A percentile compares a stretch with the other conserved stretches of the same genome.
phyloP scores from a whole-genome alignment of 352 stramenopile species.

The Pythium aristosporum region DNA sequence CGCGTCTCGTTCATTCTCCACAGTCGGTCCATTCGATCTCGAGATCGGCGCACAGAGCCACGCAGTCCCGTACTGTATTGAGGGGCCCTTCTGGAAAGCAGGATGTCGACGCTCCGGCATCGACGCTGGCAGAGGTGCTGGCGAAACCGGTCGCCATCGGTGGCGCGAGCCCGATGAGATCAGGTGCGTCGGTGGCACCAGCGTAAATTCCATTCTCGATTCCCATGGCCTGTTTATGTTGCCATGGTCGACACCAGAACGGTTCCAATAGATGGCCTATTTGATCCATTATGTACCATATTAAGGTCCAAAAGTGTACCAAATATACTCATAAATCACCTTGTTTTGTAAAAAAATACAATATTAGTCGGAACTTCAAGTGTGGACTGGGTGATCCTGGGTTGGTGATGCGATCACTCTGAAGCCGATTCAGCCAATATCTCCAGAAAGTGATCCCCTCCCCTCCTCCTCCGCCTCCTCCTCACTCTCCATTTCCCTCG shows the following conservation, averaged over 20 bases:
- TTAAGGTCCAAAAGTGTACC: background rate
- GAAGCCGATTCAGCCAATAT: slow-evolving; percentile 13
- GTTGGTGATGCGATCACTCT: background rate
- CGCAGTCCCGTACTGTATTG: background rate
- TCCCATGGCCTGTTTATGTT: slow-evolving; percentile 6
- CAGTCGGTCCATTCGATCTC: too few relatives aligned
- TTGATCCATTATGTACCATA: background rate
- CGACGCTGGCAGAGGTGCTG: background rate
- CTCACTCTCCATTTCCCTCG: slow-evolving; percentile 10
- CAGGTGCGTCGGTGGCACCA: background rate
- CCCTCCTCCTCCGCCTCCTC: background rate
- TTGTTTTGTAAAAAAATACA: background rate
- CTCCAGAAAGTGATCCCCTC: background rate
- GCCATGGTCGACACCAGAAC: slow-evolving; percentile 7
- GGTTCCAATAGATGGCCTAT: background rate
- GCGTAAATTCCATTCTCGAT: slow-evolving; percentile 7
- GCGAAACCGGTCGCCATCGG: background rate
- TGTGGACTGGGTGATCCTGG: background rate
- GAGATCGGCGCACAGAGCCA: slow-evolving; percentile 1
- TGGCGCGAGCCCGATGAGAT: background rate
- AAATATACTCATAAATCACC: background rate
- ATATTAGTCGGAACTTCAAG: slow-evolving; percentile 4
- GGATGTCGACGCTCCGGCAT: slow-evolving; percentile 8
- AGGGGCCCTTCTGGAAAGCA: background rate
- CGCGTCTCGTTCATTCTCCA: too few relatives aligned